Base-by-base conservation (phyloP, 495 filamentous ascomycete species). In the Aspergillus leporis region DNA sequence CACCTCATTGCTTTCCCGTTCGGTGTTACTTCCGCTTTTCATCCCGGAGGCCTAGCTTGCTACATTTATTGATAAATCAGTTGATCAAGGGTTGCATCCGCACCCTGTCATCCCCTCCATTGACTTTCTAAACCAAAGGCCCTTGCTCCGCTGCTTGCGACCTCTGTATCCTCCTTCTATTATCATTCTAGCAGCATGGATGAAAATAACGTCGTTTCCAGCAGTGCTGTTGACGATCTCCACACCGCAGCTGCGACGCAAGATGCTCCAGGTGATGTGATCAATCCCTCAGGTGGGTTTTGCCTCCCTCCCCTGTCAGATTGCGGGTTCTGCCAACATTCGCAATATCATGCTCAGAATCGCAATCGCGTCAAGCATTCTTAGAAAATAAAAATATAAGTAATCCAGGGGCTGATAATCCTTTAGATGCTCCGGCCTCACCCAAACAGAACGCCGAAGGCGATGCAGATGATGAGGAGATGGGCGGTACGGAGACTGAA, bases 381-480 rank as follows among this genome's bases (percentile, higher is more conserved):
- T 60, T 67, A 41, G 62, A 59, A 40, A 74, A 69, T 52, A 67
- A 64, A 25, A 55, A 38, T 31, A 65, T 68, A 41, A 61, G 60
- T 53, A 40, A 48, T 25, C 30, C 65, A 46, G 65, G 61, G 51
- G 91, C 89, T 45, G 90, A 95, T 72, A 92, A 93, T 70, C 90
- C 89, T 47, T 78, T 94, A 61, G 91, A 97, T 78, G 91, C 90
- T 55, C 90, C 91, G 51, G 84, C 87, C 48, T 92, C 83, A 9
- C 90, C 92, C 32, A 83, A 83, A 64, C 89, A 87, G 69, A 84
- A 83, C 47, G 78, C 78, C 48, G 82, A 79, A 59, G 84, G 76
- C 32, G 85, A 85, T 32, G 79, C 75, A 38, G 87, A 91, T 60
- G 92, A 96, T 66, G 90, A 92, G 65, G 91, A 95, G 62, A 96